Conservation (phyloP, 306 rosid genomes). For the Coriaria nepalensis region DNA sequence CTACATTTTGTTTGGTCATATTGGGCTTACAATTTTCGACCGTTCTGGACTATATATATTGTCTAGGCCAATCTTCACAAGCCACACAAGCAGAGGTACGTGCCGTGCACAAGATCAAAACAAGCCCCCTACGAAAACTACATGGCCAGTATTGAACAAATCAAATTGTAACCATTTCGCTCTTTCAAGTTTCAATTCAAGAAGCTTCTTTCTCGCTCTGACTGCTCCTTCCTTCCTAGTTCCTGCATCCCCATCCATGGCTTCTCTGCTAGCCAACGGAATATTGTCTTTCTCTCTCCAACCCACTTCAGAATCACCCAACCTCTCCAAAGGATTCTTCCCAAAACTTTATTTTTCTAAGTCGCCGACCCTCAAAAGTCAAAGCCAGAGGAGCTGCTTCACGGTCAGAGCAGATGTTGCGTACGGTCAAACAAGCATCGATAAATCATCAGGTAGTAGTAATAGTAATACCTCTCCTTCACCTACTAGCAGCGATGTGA, state of each 20-base stretch:
- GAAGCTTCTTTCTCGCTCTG: neutral
- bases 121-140: no score
- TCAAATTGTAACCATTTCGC: no score
- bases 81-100: no score
- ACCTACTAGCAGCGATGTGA: constrained; percentile 30
- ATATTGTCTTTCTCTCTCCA: constrained; percentile 46
- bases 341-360: constrained; percentile 22
- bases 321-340: constrained; percentile 17
- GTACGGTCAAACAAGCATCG: constrained; percentile 21
- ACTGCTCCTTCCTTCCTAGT: neutral
- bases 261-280: constrained; percentile 53
- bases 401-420: constrained; percentile 50
- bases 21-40: no score
- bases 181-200: no score
- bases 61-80: no score
- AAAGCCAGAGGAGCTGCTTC: constrained; percentile 15
- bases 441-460: constrained; percentile 13
- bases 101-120: no score
- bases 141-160: no score
- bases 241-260: constrained; percentile 30
- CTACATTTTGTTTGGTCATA: no score
- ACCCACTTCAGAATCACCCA: constrained; percentile 24
- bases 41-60: no score
- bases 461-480: constrained; percentile 24
- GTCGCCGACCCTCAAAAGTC: constrained; percentile 12